Base-by-base conservation (phyloP, 2,329 filamentous ascomycete genomes). In the Zymoseptoria ardabiliae region DNA sequence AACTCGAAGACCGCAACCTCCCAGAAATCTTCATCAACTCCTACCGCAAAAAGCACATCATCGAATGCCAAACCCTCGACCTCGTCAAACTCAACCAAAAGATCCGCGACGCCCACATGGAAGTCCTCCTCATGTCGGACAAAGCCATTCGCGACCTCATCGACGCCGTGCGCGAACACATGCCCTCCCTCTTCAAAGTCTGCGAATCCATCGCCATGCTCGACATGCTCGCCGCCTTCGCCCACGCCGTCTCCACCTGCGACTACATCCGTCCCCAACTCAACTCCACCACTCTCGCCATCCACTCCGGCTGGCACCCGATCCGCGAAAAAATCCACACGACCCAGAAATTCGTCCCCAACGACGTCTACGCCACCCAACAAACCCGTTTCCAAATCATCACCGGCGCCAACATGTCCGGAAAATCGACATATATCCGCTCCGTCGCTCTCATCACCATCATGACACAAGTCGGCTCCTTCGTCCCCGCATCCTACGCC, bases 391-490 rank as follows among this genome's bases (percentile, higher is more conserved):
- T 97, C 68, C 92, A 97, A 65, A 88, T 97, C 62, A 87, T 99
- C 63, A 97, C 93, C 0, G 93, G 94, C 3, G 95, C 90, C 72
- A 99, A 99, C 68, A 99, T 99, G 94, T 96, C 91, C 67, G 94
- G 92, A 0, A 99, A 97, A 73, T 96, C 89, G 64, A 99, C 92
- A 0, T 97, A 97, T 69, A 96, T 97, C 63, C 85, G 91, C 54
- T 87, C 89, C 1, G 80, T 96, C 22, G 90, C 93, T 0, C 77
- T 99, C 30, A 84, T 95, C 70, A 85, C 89, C 51, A 85, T 99
- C 59, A 97, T 99, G 91, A 91, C 91, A 0, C 94, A 99, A 69
- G 86, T 97, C 55, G 93, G 92, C 2, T 89, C 85, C 67, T 97
- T 95, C 71, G 88, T 97, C 1, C 94, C 94, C 0, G 93, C 91